Evolutionary conservation across 1,284 basidiomycete species (phyloP), one percentile per base, ranked within the genome.

Genomic region (Fomitopsis palustris): DNA sequence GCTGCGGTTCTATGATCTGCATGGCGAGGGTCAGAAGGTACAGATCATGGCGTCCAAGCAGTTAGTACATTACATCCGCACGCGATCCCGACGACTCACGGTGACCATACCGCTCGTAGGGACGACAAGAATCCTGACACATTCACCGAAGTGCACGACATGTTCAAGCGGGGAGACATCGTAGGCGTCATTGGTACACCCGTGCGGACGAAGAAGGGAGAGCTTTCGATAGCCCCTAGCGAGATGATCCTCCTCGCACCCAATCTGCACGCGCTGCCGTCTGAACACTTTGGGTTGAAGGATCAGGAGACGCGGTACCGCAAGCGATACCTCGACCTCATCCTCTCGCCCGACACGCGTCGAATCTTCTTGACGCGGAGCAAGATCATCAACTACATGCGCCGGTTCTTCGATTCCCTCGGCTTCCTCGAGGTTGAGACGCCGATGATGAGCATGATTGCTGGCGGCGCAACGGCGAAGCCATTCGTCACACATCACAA

Each of bases 381-480:
- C 74, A 86, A 84, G 71, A 89, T 96, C 69, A 83, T 97, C 77
- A 95, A 93, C 80, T 95, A 96, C 75, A 81, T 98, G 67, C 88
- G 96, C 60, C 90, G 89, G 67, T 99, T 88, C 85, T 78, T 99
- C 61, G 96, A 98, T 74, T 80, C 83, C 68, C 86, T 93, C 47
- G 96, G 96, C 43, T 99, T 99, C 84, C 86, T 99, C 75, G 97
- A 99, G 78, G 96, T 99, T 62, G 96, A 99, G 78, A 99, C 96
- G 6, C 96, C 97, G 9, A 98, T 99, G 84, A 99, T 95, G 79
- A 96, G 92, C 74, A 88, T 98, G 82, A 88, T 95, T 65, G 97
- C 97, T 7, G 96, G 96, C 57, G 96, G 96, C 61, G 96, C 96
- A 33, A 98, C 95, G 4, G 96, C 96, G 68, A 99, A 98, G 83